A percentile compares a stretch with the other conserved stretches of the same genome.
Evolutionary conservation across 2,329 filamentous ascomycete species (phyloP).

Genomic region (Pseudocercospora vitis): DNA sequence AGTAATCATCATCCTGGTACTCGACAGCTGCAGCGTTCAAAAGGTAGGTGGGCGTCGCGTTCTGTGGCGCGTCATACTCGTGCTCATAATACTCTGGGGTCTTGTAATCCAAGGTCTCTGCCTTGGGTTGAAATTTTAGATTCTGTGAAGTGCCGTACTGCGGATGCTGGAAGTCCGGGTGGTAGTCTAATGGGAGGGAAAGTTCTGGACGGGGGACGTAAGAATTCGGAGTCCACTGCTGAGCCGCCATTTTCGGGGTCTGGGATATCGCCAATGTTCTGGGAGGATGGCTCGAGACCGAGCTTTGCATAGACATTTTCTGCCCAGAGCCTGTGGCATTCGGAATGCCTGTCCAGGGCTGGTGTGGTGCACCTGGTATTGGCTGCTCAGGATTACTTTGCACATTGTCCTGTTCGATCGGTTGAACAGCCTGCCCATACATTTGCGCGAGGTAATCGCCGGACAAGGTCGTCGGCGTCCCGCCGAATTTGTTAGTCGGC

Average conservation of each 20-base stretch:
- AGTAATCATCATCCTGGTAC: conserved; percentile 51
- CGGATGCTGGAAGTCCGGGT: background rate
- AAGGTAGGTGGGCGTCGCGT: conserved; percentile 30
- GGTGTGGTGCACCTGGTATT: background rate
- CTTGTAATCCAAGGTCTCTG: conserved; percentile 3
- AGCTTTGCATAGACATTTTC: conserved; percentile 7
- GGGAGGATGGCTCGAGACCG: conserved; percentile 12
- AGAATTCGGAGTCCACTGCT: conserved; percentile 21
- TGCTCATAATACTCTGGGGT: conserved; percentile 33
- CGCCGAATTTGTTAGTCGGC: background rate
- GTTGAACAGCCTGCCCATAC: conserved; percentile 1
- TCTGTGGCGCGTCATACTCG: conserved; percentile 21
- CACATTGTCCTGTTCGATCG: background rate
- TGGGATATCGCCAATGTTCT: conserved; percentile 15
- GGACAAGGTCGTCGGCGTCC: background rate
- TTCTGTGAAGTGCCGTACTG: background rate
- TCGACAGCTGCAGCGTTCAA: conserved; percentile 45
- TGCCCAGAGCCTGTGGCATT: background rate
- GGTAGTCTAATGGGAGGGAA: conserved; percentile 25
- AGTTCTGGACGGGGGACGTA: conserved; percentile 29
- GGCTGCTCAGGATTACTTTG: background rate
- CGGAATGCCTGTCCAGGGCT: conserved; percentile 8
- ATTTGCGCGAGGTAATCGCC: conserved; percentile 1
- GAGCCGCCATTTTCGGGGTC: conserved; percentile 8
- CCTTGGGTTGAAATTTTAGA: background rate